Evolutionary conservation across 202 grass and related monocot genomes (phyloP).

Genomic region (Panicum virgatum): DNA sequence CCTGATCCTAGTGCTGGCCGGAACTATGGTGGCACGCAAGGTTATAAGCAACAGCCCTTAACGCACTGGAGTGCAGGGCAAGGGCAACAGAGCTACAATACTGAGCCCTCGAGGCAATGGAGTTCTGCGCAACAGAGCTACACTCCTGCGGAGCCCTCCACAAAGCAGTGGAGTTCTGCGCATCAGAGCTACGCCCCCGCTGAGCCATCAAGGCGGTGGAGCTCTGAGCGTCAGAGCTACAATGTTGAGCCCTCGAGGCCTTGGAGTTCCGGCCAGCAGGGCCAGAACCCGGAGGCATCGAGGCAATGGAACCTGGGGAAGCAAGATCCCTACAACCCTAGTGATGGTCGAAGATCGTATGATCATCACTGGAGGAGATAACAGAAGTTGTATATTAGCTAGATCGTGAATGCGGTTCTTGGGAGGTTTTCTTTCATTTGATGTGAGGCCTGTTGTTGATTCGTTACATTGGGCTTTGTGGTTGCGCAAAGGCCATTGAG

Average conservation of each 20-base stretch:
- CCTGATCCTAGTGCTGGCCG: constrained; percentile 45
- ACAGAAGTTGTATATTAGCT: constrained; percentile 37
- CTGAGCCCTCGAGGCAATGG: constrained; percentile 30
- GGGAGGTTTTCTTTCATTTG: constrained; percentile 26
- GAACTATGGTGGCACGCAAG: constrained; percentile 20
- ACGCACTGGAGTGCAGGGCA: constrained; percentile 10
- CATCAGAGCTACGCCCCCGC: constrained; percentile 23
- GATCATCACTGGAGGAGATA: constrained; percentile 47
- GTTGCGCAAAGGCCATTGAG: constrained; percentile 37
- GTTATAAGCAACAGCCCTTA: constrained; percentile 20
- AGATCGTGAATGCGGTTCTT: too few relatives aligned
- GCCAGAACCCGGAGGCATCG: constrained; percentile 7
- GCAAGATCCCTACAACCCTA: constrained; percentile 45
- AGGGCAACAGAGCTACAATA: constrained; percentile 24
- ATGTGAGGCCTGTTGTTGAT: constrained; percentile 20
- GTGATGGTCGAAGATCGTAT: constrained; percentile 23
- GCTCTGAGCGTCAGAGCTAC: constrained; percentile 8
- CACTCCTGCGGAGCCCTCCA: constrained; percentile 17
- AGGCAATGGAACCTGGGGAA: constrained; percentile 17
- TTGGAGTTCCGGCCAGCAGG: constrained; percentile 15
- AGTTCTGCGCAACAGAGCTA: constrained; percentile 30
- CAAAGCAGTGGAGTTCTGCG: constrained; percentile 26
- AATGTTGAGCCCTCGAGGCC: constrained; percentile 7
- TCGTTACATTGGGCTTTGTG: constrained; percentile 39
- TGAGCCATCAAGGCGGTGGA: constrained; percentile 43